Evolutionary conservation across 441 rosid genomes (phyloP), one percentile per base, ranked within the genome.

Genomic region (Populus hybrid): DNA sequence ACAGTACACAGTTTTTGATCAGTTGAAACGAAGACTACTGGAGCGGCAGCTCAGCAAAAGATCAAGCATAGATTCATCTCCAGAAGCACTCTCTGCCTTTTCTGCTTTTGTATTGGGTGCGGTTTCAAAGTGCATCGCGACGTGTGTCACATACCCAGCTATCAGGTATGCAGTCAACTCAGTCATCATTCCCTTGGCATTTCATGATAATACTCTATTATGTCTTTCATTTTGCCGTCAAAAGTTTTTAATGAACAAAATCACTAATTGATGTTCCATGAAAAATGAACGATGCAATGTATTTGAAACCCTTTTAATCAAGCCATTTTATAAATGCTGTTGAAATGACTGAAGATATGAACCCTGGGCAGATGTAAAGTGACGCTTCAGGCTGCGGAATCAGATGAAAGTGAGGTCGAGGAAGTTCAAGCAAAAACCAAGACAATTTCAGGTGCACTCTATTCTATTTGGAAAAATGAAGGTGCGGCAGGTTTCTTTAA

Each of bases 1-100:
- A 69, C 87, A 93, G 98, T 93, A 93, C 84, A 95, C 98, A 32
- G 94, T 83, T 75, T 95, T 95, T 88, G 98, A 95, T 90, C 99
- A 95, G 87, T 84, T 93, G 84, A 95, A 95, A 83, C 92, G 83
- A 81, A 85, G 91, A 78, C 81, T 92, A 73, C 81, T 92, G 72
- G 84, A 85, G 78, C 42, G 59, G 57, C 78, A 73, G 77, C 87
- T 83, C 65, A 82, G 76, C 79, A 74, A 75, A 78, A 83, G 75
- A 78, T 18, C 81, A 18, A 78, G 81, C 65, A 73, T 68, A 4
- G 86, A 79, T 69, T 82, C 90, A 40, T 89, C 98, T 28, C 91
- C 95, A 2, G 85, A 80, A 81, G 84, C 88, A 5, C 92, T 95
- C 46, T 88, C 95, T 76, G 96, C 98, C 11, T 84, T 92, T 79